These are phyloP conservation scores for Circinella minor DNA, from an alignment of 371 early-diverging fungal species.

Conservation along the genomic window DNA sequence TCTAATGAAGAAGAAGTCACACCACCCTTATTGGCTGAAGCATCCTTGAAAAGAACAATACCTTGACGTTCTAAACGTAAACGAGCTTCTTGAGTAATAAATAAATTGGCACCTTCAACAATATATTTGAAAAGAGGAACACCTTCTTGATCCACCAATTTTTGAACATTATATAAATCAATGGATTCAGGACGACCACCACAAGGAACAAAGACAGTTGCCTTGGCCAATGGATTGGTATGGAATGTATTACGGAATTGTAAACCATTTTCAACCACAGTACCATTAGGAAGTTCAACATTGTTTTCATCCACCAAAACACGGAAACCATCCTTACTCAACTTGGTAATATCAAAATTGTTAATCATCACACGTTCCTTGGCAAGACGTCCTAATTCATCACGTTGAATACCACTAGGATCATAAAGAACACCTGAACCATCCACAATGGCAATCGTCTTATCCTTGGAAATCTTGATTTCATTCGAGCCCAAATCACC, in stretches of 20 bases:
- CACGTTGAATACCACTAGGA: constrained; percentile 88
- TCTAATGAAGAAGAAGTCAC: constrained; percentile 96
- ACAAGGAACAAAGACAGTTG: constrained; percentile 96
- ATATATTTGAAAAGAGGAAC: constrained; percentile 96
- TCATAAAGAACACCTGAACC: constrained; percentile 96
- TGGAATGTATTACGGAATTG: constrained; percentile 97
- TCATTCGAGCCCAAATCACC: constrained; percentile 98
- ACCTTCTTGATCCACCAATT: constrained; percentile 77
- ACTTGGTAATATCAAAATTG: constrained; percentile 84
- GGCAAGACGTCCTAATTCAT: constrained; percentile 86
- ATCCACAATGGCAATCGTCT: constrained; percentile 94
- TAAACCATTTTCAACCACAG: constrained; percentile 87
- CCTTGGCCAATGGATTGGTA: constrained; percentile 77
- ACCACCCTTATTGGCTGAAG: constrained; percentile 98
- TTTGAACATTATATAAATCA: constrained; percentile 88
- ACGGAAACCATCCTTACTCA: constrained; percentile 88
- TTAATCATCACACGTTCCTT: constrained; percentile 83
- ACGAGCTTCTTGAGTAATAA: constrained; percentile 98
- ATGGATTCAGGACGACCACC: constrained; percentile 98
- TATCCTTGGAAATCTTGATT: constrained; percentile 97
- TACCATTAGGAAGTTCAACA: constrained; percentile 86
- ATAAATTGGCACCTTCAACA: constrained; percentile 98
- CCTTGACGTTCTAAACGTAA: constrained; percentile 94
- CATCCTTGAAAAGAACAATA: constrained; percentile 95
- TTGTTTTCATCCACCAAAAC: constrained; percentile 92